Evolutionary conservation across 2,329 filamentous ascomycete species (phyloP), one percentile per base, ranked within the genome.

Genomic region (Scedosporium dehoogii): DNA sequence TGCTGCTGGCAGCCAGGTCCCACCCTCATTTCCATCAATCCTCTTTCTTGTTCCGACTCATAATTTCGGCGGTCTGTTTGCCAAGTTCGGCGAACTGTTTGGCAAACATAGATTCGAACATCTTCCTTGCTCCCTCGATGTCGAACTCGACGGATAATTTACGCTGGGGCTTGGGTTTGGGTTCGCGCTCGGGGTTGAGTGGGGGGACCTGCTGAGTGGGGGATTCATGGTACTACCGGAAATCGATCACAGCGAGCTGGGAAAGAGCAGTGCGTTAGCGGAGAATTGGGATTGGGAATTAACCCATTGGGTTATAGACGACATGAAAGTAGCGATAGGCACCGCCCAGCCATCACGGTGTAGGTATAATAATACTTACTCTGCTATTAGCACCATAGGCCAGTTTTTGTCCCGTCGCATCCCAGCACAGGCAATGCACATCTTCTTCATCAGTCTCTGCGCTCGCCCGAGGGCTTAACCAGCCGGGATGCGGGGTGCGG

Each of bases 341-440:
- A 33, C 7, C 29, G 29, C 29, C 44, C 14, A 4, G 44, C 7
- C 44, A 9, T 21, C 44, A 16, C 18, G 44, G 18, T 51, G 12
- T 14, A 1, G n/a, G 23, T 27, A 5, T 33, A 57, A 5, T 6
- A 62, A 12, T 18, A 79, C 84, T 71, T 78, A 87, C 84, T 69
- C 81, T 75, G 67, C 80, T 86, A 67, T 85, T 86, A 5, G 82
- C 80, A 16, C 84, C 85, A 69, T 86, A 87, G 0, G 85, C 85
- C 63, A 88, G 74, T 67, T 83, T 85, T 65, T 84, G 80, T 4
- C 85, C 85, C 59, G 80, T 79, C 4, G 80, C 76, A 71, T 87
- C 84, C 85, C 85, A 88, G 66, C 79, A 81, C 18, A 87, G 69
- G 62, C 82, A 86, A 67, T 86, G 82, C 64, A 82, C 80, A 56